phyloP scores from a whole-genome alignment of 2,329 filamentous ascomycete species.

The Penicillium sp. region DNA sequence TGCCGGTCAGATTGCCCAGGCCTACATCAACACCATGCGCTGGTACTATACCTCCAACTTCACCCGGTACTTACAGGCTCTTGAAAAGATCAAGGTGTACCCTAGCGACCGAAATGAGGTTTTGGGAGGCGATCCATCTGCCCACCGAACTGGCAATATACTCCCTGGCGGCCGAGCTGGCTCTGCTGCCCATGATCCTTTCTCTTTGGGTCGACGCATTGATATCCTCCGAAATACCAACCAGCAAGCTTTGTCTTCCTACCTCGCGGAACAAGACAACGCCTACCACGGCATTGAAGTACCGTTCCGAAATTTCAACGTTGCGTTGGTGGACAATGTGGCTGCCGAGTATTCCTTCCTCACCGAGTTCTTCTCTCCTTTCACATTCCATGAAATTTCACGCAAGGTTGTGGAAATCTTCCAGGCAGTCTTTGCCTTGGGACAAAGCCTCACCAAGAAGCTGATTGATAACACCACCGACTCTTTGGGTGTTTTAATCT shows the following conservation, averaged over 20 bases:
- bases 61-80: slow-evolving; percentile 79
- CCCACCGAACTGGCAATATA: slow-evolving; percentile 61
- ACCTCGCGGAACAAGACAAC: slow-evolving; percentile 89
- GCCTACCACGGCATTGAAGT: slow-evolving; percentile 84
- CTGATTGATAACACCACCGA: slow-evolving; percentile 81
- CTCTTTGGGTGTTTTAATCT: slow-evolving; percentile 84
- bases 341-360: slow-evolving; percentile 95
- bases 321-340: slow-evolving; percentile 91
- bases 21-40: slow-evolving; percentile 97
- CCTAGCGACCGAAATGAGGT: slow-evolving; percentile 81
- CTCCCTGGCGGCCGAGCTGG: slow-evolving; percentile 48
- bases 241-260: slow-evolving; percentile 79
- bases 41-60: slow-evolving; percentile 98
- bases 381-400: slow-evolving; percentile 77
- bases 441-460: slow-evolving; percentile 75
- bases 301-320: slow-evolving; percentile 92
- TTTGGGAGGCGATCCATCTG: slow-evolving; percentile 76
- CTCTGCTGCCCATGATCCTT: slow-evolving; percentile 72
- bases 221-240: slow-evolving; percentile 78
- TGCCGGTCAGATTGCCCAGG: slow-evolving; percentile 86
- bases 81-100: slow-evolving; percentile 85
- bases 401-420: slow-evolving; percentile 88
- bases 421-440: slow-evolving; percentile 84
- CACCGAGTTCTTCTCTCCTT: slow-evolving; percentile 83
- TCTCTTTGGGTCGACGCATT: slow-evolving; percentile 83